These are phyloP conservation scores for Chlamydomonas incerta DNA, from an alignment of 139 green algal genomes.

Conservation along the genomic window DNA sequence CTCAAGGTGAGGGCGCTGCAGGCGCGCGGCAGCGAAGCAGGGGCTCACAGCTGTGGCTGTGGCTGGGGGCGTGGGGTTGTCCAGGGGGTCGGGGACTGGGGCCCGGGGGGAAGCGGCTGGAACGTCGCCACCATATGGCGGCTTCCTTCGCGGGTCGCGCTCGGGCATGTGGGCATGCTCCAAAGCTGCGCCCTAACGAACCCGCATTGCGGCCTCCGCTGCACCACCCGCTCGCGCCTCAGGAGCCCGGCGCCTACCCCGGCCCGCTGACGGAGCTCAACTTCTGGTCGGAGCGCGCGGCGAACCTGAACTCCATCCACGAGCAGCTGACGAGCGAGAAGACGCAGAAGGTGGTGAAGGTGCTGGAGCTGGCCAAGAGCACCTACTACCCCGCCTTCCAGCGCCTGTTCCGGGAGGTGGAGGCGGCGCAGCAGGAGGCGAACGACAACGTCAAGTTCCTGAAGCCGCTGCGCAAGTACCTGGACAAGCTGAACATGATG, in stretches of 20 bases:
- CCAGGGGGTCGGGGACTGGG: no score
- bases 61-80: no score
- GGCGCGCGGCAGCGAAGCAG: no score
- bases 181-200: no score
- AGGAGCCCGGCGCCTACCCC: constrained; percentile 64
- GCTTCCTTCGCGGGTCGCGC: no score
- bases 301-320: constrained; percentile 86
- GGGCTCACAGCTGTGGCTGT: no score
- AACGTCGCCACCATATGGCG: no score
- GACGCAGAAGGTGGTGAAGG: constrained; percentile 79
- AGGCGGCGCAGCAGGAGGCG: constrained; percentile 72
- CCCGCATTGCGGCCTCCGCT: no score
- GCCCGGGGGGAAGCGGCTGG: no score
- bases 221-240: no score
- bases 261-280: constrained; percentile 89
- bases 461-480: constrained; percentile 75
- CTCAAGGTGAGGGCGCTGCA: constrained; percentile 47
- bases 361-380: constrained; percentile 81
- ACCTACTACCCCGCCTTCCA: constrained; percentile 88
- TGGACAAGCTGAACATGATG: constrained; percentile 86
- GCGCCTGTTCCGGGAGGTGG: constrained; percentile 65
- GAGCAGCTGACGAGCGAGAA: constrained; percentile 81
- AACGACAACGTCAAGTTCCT: constrained; percentile 88
- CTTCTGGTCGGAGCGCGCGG: constrained; percentile 88
- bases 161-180: no score